Conservation (phyloP, 192 early-diverging fungal species). For the Linnemannia elongata region DNA sequence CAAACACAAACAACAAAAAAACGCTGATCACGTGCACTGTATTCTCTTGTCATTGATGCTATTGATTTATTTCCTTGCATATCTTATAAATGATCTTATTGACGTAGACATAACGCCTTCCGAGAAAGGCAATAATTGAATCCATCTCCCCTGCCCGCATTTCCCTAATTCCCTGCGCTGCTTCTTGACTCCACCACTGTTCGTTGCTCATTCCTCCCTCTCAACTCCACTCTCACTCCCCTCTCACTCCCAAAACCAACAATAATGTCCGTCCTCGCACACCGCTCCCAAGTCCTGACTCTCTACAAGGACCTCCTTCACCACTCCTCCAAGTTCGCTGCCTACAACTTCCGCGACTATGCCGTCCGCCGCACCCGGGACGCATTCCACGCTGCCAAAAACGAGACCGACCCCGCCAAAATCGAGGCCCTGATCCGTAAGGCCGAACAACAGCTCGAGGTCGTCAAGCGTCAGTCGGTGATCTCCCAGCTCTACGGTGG, state of each 20-base stretch:
- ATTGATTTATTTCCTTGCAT: not conserved
- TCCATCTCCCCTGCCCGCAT: not conserved
- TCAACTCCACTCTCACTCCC: not conserved
- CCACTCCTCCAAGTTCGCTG: slow-evolving; percentile 77
- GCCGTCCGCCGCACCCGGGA: slow-evolving; percentile 84
- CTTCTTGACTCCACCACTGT: not conserved
- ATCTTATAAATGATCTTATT: not conserved
- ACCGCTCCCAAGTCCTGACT: slow-evolving; percentile 72
- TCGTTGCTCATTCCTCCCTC: not conserved
- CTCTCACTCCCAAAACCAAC: not conserved
- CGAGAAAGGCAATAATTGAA: not conserved
- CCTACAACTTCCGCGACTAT: slow-evolving; percentile 93
- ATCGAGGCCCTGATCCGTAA: slow-evolving; percentile 69
- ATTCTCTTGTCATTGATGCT: not conserved
- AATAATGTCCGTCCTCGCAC: slow-evolving; percentile 33
- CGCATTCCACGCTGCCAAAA: slow-evolving; percentile 77
- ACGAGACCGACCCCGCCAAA: slow-evolving; percentile 66
- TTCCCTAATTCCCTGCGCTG: not conserved
- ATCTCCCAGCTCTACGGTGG: slow-evolving; percentile 82
- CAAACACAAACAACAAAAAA: slow-evolving; percentile 26
- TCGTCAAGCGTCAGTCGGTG: slow-evolving; percentile 81
- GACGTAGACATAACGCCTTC: not conserved
- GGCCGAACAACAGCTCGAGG: slow-evolving; percentile 76
- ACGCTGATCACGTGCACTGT: not conserved
- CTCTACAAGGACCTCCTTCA: slow-evolving; percentile 86